Percentiles rank a stretch among this genome's conserved stretches.
Evolutionary conservation across 805 yeast genomes (phyloP).

Genomic region (Candida arabinofermentans): DNA sequence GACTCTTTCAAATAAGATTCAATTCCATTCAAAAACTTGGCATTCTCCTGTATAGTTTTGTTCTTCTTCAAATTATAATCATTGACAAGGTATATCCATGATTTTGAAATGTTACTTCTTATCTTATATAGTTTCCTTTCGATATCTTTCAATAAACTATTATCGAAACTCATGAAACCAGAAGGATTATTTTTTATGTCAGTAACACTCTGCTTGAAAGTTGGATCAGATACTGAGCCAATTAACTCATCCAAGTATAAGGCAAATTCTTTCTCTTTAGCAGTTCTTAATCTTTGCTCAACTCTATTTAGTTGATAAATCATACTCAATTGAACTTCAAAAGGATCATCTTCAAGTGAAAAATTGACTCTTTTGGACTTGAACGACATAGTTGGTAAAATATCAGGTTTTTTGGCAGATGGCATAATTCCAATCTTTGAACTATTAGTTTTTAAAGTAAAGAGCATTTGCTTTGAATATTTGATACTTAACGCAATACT

Average conservation of each 20-base stretch:
- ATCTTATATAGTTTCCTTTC: constrained; percentile 17
- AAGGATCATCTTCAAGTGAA: constrained; percentile 59
- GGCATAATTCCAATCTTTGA: constrained; percentile 36
- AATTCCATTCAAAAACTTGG: constrained; percentile 39
- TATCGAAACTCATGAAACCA: not conserved
- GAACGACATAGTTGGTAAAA: constrained; percentile 40
- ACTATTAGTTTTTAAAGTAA: constrained; percentile 42
- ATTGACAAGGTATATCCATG: constrained; percentile 68
- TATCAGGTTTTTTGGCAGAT: constrained; percentile 30
- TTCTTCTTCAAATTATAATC: constrained; percentile 39
- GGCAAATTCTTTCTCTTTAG: constrained; percentile 30
- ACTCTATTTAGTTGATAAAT: constrained; percentile 54
- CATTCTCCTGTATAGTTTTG: constrained; percentile 37
- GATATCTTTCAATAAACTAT: constrained; percentile 5
- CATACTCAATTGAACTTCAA: constrained; percentile 56
- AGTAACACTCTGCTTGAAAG: not conserved
- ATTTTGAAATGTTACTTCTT: constrained; percentile 35
- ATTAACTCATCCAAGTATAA: not conserved
- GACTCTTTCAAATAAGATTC: constrained; percentile 34
- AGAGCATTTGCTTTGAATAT: constrained; percentile 55
- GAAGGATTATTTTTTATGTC: not conserved
- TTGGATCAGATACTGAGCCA: not conserved
- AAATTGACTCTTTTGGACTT: constrained; percentile 40
- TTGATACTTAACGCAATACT: constrained; percentile 66
- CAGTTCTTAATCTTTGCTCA: constrained; percentile 50